A percentile compares a stretch with the other conserved stretches of the same genome.
phyloP scores from a whole-genome alignment of 805 yeast genomes.

The Suhomyces sp. region DNA sequence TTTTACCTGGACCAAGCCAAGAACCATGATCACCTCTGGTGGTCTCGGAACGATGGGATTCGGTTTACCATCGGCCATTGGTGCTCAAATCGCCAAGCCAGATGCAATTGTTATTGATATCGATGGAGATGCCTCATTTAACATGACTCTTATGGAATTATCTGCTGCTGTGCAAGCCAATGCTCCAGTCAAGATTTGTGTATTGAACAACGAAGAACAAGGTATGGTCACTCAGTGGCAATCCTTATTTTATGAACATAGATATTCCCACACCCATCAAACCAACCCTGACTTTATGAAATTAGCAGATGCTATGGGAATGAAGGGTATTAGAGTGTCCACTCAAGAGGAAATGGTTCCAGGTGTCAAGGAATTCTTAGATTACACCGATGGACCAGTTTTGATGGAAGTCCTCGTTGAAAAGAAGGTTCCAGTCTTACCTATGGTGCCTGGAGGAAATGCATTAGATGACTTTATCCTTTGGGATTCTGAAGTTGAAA shows the following conservation, averaged over 20 bases:
- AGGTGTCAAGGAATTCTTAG: constrained; percentile 64
- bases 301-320: constrained; percentile 92
- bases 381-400: constrained; percentile 74
- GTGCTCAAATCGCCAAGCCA: constrained; percentile 96
- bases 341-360: constrained; percentile 59
- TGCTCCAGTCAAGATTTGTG: constrained; percentile 85
- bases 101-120: constrained; percentile 94
- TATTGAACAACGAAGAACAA: constrained; percentile 96
- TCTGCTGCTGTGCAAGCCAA: constrained; percentile 92
- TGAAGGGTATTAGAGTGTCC: constrained; percentile 73
- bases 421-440: constrained; percentile 92
- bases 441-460: constrained; percentile 97
- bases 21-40: constrained; percentile 96
- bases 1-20: constrained; percentile 89
- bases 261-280: constrained; percentile 98
- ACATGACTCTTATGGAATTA: constrained; percentile 93
- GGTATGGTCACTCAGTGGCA: constrained; percentile 99
- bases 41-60: constrained; percentile 99
- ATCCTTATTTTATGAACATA: constrained; percentile 91
- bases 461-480: constrained; percentile 89
- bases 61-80: constrained; percentile 97
- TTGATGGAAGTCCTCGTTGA: constrained; percentile 89
- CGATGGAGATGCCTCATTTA: constrained; percentile 99
- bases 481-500: constrained; percentile 81
- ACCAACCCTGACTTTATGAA: constrained; percentile 90